Evolutionary conservation across 169 alveolate genomes (phyloP).

Genomic region (Perkinsus olseni): DNA sequence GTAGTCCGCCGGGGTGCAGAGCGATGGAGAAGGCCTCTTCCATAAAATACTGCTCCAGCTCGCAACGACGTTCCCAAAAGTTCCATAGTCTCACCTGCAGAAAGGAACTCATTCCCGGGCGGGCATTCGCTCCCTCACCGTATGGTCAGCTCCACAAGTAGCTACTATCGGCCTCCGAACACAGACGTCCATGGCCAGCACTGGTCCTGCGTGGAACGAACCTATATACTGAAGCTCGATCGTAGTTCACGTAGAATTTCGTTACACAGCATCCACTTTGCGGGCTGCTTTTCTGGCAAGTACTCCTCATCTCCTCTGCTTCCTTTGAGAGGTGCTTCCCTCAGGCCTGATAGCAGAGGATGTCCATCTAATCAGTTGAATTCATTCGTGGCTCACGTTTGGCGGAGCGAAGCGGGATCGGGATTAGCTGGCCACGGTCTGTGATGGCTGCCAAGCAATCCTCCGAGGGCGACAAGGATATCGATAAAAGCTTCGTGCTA

Average conservation of each 20-base stretch:
- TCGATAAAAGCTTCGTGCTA: not conserved
- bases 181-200: conserved; percentile 79
- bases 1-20: conserved; percentile 86
- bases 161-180: conserved; percentile 75
- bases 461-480: not conserved
- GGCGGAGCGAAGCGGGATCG: not conserved
- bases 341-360: too few relatives aligned
- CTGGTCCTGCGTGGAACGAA: not conserved
- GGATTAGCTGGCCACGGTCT: not conserved
- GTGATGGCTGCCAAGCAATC: not conserved
- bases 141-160: conserved; percentile 79
- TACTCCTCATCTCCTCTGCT: not conserved
- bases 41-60: conserved; percentile 68
- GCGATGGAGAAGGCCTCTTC: conserved; percentile 81
- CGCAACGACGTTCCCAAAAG: conserved; percentile 62
- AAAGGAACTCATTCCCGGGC: not conserved
- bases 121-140: conserved; percentile 37
- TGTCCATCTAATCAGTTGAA: too few relatives aligned
- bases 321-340: not conserved
- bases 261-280: not conserved
- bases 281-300: not conserved
- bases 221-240: not conserved
- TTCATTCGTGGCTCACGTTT: too few relatives aligned
- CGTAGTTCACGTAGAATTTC: not conserved
- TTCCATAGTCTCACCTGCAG: conserved; percentile 65